These are phyloP conservation scores for Arthrobotrys iridis DNA, from an alignment of 2,329 filamentous ascomycete genomes.

Conservation along the genomic window DNA sequence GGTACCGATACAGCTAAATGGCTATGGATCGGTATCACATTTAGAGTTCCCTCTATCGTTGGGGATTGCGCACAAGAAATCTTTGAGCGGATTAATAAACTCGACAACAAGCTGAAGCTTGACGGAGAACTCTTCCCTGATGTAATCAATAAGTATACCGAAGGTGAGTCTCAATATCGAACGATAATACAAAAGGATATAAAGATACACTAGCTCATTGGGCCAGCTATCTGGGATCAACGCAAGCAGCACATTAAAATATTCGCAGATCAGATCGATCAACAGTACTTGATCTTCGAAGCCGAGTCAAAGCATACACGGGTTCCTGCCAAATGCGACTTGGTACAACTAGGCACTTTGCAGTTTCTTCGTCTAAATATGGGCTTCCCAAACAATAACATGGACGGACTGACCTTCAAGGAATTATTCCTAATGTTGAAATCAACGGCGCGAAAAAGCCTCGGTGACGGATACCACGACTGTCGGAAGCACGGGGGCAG, in stretches of 20 bases:
- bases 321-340: conserved; percentile 19
- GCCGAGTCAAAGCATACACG: neutral
- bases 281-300: too few species aligned
- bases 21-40: neutral
- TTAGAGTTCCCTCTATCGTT: neutral
- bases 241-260: neutral
- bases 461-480: too few species aligned
- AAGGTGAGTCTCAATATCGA: neutral
- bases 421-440: neutral
- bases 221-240: neutral
- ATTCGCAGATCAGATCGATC: too few species aligned
- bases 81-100: neutral
- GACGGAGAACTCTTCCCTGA: neutral
- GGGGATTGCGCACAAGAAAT: neutral
- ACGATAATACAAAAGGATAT: too few species aligned
- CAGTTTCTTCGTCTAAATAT: conserved; percentile 1
- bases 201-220: neutral
- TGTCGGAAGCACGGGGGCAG: neutral
- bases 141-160: neutral
- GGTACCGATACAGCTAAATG: neutral
- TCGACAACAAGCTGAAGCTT: too few species aligned
- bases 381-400: neutral
- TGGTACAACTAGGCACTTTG: conserved; percentile 18
- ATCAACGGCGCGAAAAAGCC: too few species aligned
- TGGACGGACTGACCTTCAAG: neutral